Conservation (phyloP, 192 early-diverging fungal species). For the Backusella psychrophila region DNA sequence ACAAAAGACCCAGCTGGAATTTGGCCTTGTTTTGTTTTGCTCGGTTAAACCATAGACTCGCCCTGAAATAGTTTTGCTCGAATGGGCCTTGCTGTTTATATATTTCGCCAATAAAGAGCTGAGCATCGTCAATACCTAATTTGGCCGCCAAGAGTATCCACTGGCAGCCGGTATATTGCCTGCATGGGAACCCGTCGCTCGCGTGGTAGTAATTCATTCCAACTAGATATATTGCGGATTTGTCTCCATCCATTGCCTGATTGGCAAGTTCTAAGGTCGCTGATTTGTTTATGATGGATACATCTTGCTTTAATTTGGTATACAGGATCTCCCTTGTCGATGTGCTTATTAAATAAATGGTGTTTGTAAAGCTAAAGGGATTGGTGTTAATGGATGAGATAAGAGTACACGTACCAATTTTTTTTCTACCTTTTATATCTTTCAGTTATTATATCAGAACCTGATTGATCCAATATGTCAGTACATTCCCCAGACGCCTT, state of each 20-base stretch:
- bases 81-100: background rate
- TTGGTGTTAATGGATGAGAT: no score
- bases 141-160: background rate
- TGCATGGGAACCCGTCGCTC: background rate
- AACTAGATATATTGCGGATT: background rate
- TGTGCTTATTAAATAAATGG: no score
- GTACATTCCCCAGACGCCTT: no score
- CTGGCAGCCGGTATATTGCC: background rate
- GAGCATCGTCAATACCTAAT: background rate
- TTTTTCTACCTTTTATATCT: background rate
- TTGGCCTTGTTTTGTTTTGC: background rate
- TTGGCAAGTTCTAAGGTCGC: background rate
- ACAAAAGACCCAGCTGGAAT: background rate
- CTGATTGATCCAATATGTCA: no score
- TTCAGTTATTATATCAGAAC: background rate
- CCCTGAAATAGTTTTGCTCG: background rate
- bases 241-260: background rate
- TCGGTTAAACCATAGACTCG: background rate
- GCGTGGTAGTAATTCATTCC: background rate
- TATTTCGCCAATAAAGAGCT: background rate
- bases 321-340: background rate
- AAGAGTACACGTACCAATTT: no score
- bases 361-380: no score
- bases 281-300: background rate
- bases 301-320: background rate